A percentile compares a stretch with the other conserved stretches of the same genome.
phyloP scores from a whole-genome alignment of 108 stramenopile species.

The Fistulifera solaris region DNA sequence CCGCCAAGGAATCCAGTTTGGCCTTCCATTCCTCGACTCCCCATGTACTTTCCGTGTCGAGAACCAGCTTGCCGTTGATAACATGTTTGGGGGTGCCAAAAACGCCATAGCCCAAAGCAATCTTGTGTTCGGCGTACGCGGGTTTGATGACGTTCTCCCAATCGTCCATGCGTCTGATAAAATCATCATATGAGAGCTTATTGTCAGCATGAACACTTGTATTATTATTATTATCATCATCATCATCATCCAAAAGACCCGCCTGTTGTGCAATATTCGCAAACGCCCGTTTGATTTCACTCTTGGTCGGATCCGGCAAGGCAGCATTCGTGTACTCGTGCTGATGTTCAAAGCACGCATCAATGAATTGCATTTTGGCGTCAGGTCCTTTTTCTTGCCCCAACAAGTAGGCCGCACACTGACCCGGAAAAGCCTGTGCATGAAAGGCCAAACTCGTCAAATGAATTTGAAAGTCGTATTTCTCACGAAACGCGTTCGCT shows the following conservation, averaged over 20 bases:
- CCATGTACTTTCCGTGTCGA: constrained; percentile 26
- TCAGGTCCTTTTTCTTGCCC: constrained; percentile 20
- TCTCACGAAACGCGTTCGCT: constrained; percentile 8
- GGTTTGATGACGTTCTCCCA: constrained; percentile 22
- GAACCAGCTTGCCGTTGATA: constrained; percentile 17
- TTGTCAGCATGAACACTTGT: too few species aligned
- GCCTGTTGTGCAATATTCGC: constrained; percentile 21
- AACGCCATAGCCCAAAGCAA: constrained; percentile 21
- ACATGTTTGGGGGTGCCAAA: constrained; percentile 24
- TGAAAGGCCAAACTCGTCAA: constrained; percentile 31
- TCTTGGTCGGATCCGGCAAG: constrained; percentile 12
- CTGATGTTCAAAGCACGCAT: constrained; percentile 24
- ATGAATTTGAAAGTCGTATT: constrained; percentile 19
- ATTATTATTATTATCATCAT: background rate
- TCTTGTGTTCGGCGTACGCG: constrained; percentile 28
- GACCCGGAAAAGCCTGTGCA: constrained; percentile 26
- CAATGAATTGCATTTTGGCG: constrained; percentile 13
- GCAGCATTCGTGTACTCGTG: constrained; percentile 18
- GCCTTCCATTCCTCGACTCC: constrained; percentile 23
- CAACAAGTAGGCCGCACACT: constrained; percentile 25
- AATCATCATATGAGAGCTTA: constrained; percentile 13
- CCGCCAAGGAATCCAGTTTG: constrained; percentile 5
- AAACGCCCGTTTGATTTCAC: constrained; percentile 21
- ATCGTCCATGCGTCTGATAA: constrained; percentile 12
- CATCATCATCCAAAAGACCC: constrained; percentile 18